Conservation (phyloP, 441 rosid genomes). For the Pelargonium australe region DNA sequence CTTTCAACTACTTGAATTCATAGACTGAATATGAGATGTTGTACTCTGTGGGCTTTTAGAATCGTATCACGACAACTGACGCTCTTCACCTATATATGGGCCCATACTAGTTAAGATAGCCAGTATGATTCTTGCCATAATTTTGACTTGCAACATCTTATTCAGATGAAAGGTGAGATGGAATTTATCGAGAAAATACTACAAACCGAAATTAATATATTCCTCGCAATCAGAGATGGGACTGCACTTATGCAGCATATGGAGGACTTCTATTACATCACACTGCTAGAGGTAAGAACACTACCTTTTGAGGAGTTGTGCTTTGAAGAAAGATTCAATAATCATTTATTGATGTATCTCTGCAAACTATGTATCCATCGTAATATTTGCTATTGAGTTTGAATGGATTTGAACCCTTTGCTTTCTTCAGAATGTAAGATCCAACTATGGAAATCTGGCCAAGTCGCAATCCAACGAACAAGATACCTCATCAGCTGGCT, state of each 20-base stretch:
- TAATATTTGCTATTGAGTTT: conserved; percentile 7
- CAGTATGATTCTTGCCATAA: conserved; percentile 4
- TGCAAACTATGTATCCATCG: not conserved
- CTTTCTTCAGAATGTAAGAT: conserved; percentile 53
- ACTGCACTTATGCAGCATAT: conserved; percentile 96
- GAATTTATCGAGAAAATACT: conserved; percentile 85
- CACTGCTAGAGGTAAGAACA: conserved; percentile 72
- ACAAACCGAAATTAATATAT: conserved; percentile 86
- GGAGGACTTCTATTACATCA: conserved; percentile 94
- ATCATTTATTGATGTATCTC: not conserved
- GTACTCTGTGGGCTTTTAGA: not conserved
- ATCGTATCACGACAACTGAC: not conserved
- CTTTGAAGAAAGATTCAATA: not conserved
- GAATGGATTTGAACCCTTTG: not conserved
- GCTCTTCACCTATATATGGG: not conserved
- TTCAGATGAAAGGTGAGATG: conserved; percentile 96
- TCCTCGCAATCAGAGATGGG: conserved; percentile 81
- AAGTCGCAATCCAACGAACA: conserved; percentile 25
- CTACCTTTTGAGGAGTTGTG: not conserved
- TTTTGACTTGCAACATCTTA: conserved; percentile 7
- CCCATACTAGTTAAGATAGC: not conserved
- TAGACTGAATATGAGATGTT: not conserved
- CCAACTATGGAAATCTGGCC: conserved; percentile 39
- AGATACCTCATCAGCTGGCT: conserved; percentile 15
- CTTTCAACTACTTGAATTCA: not conserved